A percentile compares a stretch with the other conserved stretches of the same genome.
phyloP scores from a whole-genome alignment of 2,329 filamentous ascomycete genomes.

The Apiospora phragmitis region DNA sequence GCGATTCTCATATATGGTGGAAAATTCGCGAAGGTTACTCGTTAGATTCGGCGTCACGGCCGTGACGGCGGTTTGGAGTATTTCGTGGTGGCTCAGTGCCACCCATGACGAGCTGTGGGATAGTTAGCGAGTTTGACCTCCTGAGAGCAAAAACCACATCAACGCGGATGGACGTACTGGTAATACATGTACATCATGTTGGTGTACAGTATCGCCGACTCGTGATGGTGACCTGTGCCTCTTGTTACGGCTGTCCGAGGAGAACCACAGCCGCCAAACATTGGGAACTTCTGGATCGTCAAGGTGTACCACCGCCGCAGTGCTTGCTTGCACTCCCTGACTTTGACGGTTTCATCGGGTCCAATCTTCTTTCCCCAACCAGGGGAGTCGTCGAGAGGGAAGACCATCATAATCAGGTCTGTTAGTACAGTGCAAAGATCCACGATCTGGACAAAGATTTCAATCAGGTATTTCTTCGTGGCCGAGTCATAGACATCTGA shows the following conservation, averaged over 20 bases:
- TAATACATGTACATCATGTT: constrained; percentile 54
- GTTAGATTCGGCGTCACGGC: constrained; percentile 35
- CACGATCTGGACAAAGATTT: constrained; percentile 46
- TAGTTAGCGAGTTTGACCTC: not conserved
- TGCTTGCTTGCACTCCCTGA: constrained; percentile 37
- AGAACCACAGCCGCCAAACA: constrained; percentile 35
- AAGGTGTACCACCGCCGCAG: constrained; percentile 42
- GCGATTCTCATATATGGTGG: constrained; percentile 40
- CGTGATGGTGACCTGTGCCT: constrained; percentile 35
- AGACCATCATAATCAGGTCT: constrained; percentile 46
- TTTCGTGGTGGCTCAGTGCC: constrained; percentile 47
- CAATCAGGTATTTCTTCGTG: constrained; percentile 44
- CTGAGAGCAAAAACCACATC: constrained; percentile 13
- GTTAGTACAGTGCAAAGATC: constrained; percentile 48
- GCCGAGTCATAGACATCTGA: constrained; percentile 47
- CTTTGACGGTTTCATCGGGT: constrained; percentile 31
- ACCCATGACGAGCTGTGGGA: constrained; percentile 41
- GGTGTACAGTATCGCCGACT: constrained; percentile 45
- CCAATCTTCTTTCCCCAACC: constrained; percentile 38
- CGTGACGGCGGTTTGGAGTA: constrained; percentile 44
- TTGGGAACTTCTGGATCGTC: constrained; percentile 38
- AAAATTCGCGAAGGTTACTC: constrained; percentile 33
- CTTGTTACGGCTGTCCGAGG: constrained; percentile 25
- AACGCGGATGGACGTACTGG: constrained; percentile 37
- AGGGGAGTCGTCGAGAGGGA: constrained; percentile 42